A percentile compares a stretch with the other conserved stretches of the same genome.
Evolutionary conservation across 2,329 filamentous ascomycete species (phyloP).

Genomic region (Neofusicoccum parvum): DNA sequence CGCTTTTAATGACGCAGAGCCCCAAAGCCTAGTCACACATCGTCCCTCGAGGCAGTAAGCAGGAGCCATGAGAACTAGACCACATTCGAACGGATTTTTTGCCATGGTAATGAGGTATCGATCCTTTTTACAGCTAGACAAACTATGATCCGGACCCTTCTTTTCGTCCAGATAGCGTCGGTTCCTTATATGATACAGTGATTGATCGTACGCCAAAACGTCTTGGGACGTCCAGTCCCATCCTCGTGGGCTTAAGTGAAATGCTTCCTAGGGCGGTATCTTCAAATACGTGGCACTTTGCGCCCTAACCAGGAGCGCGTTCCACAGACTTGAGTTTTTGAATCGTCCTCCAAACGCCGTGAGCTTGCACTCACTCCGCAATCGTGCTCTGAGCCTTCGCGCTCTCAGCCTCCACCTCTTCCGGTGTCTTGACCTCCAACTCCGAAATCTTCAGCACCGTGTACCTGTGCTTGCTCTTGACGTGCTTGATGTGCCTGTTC

Average conservation of each 20-base stretch:
- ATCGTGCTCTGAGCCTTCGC: conserved; percentile 25
- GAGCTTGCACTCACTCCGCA: background rate
- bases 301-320: too few species aligned
- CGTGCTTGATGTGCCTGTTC: conserved; percentile 66
- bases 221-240: background rate
- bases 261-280: background rate
- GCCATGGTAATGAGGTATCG: too few species aligned
- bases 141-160: background rate
- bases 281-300: too few species aligned
- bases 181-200: background rate
- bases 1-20: too few species aligned
- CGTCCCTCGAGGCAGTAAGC: too few species aligned
- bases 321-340: too few species aligned
- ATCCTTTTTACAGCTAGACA: background rate
- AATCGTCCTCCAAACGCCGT: too few species aligned
- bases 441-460: conserved; percentile 86
- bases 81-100: too few species aligned
- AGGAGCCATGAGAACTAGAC: too few species aligned
- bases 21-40: too few species aligned
- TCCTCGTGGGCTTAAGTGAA: background rate
- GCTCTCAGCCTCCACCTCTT: conserved; percentile 52
- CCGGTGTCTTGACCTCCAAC: conserved; percentile 65
- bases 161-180: background rate
- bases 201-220: background rate
- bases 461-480: conserved; percentile 87